These are phyloP conservation scores for Meyerozyma elateridarum DNA, from an alignment of 1,139 yeast species.

Conservation along the genomic window DNA sequence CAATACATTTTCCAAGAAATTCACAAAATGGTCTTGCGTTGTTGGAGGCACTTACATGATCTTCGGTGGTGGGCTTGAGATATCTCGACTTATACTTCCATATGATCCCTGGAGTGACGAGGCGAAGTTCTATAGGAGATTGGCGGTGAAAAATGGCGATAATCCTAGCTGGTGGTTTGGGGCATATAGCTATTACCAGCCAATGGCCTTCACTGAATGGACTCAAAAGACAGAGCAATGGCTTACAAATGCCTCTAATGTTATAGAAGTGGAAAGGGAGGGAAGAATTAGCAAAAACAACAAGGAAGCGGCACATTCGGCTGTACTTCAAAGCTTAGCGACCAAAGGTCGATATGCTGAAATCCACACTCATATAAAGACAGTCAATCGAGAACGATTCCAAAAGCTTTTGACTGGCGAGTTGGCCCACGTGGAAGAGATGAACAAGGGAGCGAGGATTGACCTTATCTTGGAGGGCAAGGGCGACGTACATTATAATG, in stretches of 20 bases:
- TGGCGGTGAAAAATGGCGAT: conserved; percentile 39
- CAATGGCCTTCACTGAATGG: conserved; percentile 50
- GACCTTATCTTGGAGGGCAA: conserved; percentile 35
- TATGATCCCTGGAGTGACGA: conserved; percentile 67
- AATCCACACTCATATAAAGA: conserved; percentile 16
- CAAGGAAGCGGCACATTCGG: conserved; percentile 1
- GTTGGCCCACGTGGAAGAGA: conserved; percentile 28
- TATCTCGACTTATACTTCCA: conserved; percentile 43
- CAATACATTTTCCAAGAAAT: conserved; percentile 11
- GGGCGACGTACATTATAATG: conserved; percentile 7
- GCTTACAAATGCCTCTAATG: conserved; percentile 19
- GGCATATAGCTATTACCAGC: conserved; percentile 46
- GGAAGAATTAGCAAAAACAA: conserved; percentile 2
- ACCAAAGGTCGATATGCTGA: conserved; percentile 14
- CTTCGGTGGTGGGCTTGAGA: conserved; percentile 43
- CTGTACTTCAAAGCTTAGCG: conserved; percentile 11
- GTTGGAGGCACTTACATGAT: conserved; percentile 22
- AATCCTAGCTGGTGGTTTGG: conserved; percentile 57
- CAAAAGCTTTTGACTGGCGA: conserved; percentile 14
- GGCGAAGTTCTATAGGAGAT: conserved; percentile 43
- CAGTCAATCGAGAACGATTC: conserved; percentile 1
- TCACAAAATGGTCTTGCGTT: conserved; percentile 13
- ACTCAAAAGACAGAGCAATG: conserved; percentile 30
- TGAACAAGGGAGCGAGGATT: conserved; percentile 35
- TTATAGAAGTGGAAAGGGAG: conserved; percentile 9